These are phyloP conservation scores for Amanita pallidorosea DNA, from an alignment of 768 basidiomycete species.

Conservation along the genomic window DNA sequence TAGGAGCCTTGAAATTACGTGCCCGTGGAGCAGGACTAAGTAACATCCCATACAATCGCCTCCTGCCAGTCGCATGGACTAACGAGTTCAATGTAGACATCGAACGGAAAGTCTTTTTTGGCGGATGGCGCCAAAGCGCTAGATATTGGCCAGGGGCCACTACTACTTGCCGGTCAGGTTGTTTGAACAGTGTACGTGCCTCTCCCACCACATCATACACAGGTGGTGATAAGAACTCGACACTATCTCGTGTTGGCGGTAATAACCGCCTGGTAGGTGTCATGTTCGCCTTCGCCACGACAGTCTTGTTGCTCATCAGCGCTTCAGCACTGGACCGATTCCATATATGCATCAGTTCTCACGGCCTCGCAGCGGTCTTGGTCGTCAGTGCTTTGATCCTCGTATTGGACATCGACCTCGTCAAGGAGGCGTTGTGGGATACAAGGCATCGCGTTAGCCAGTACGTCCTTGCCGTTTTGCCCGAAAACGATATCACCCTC, in stretches of 20 bases:
- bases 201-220: not conserved
- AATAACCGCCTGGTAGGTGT: constrained; percentile 76
- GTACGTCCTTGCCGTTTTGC: constrained; percentile 21
- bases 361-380: constrained; percentile 56
- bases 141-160: too few species aligned
- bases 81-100: too few species aligned
- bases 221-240: not conserved
- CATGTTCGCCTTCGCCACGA: constrained; percentile 70
- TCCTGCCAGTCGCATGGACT: too few species aligned
- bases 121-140: too few species aligned
- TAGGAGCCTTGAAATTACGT: too few species aligned
- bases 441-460: constrained; percentile 79
- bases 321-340: constrained; percentile 85
- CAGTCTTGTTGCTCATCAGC: constrained; percentile 63
- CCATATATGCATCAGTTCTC: constrained; percentile 74
- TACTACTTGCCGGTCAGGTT: constrained; percentile 65
- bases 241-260: constrained; percentile 82
- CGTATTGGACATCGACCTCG: constrained; percentile 87
- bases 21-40: too few species aligned
- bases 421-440: constrained; percentile 96
- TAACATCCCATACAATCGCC: too few species aligned
- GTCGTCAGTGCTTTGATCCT: constrained; percentile 89
- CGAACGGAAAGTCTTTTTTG: too few species aligned
- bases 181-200: constrained; percentile 70
- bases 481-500: not conserved